Evolutionary conservation across 2,329 filamentous ascomycete genomes (phyloP), one percentile per base, ranked within the genome.

Genomic region (Neonectria ditissima): DNA sequence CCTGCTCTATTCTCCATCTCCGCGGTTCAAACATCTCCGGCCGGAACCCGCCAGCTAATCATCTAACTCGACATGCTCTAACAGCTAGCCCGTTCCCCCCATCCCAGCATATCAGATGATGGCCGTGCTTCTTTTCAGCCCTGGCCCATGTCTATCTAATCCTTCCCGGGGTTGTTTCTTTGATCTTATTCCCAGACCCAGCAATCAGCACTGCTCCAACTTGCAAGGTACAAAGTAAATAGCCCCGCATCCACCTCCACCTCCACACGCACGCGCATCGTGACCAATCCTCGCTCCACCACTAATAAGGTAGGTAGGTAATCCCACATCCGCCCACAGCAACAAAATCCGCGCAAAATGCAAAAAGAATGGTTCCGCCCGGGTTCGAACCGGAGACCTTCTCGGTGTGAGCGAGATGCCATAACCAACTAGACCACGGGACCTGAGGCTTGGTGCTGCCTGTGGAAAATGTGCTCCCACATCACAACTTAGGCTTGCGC

Each of bases 401-500:
- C 59, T 62, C 59, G 54, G 59, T 62, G 59, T 62, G 54, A 62
- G 43, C 59, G 59, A 62, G 59, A 62, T 62, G 48, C 54, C 52
- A 56, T 62, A 43, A 62, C 59, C 52, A 62, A 62, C 59, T 62
- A 62, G 52, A 62, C 53, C 53, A 62, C 53, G 53, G 51, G 55
- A 62, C 59, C 59, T 30, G 26, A 14, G 32, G 32, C 20, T 20
- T 39, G 26, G 6, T 39, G 20, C 34, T 59, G 55, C 37, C 20
- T 41, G 50, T 26, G 37, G 44, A 26, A n/a, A 24, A 37, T 37
- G 13, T 53, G 32, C 7, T 44, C 11, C 20, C 18, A 18, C 11
- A 34, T 68, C 51, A 84, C 56, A 85, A 72, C 77, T 84, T 85
- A 1, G 80, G 22, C 70, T 76, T 80, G 41, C 76, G 72, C 9